Conservation (phyloP, 306 rosid genomes). For the Cucumis melo region DNA sequence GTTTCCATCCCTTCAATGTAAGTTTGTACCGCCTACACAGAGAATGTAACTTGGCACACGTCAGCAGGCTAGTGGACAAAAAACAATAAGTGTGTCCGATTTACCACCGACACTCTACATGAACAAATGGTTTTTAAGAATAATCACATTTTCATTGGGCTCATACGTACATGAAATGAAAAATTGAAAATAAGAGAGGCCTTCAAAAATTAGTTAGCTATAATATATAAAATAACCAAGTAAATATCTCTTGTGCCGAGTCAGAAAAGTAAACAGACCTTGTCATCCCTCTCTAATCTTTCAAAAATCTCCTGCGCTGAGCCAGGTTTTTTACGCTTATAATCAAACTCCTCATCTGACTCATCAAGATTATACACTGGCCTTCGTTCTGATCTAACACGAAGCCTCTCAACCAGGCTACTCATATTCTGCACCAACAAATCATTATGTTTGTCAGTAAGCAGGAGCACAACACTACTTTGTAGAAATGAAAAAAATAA, state of each 20-base stretch:
- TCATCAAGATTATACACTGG: constrained; percentile 81
- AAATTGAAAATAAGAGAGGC: neutral
- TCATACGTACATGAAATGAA: neutral
- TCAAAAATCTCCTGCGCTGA: constrained; percentile 45
- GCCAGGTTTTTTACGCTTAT: constrained; percentile 44
- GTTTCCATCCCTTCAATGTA: neutral
- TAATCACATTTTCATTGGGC: neutral
- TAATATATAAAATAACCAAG: neutral
- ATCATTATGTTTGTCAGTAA: neutral
- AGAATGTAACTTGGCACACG: neutral
- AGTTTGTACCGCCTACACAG: neutral
- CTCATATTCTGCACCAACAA: constrained; percentile 53
- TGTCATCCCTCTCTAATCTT: constrained; percentile 69
- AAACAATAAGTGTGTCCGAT: neutral
- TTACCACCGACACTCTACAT: neutral
- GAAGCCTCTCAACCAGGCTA: constrained; percentile 98
- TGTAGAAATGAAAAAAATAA: neutral
- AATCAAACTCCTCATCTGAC: constrained; percentile 82
- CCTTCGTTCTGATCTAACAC: constrained; percentile 86
- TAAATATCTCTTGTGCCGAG: neutral
- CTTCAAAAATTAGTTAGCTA: neutral
- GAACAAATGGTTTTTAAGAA: neutral
- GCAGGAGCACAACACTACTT: too few relatives aligned
- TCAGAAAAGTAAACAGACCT: constrained; percentile 30
- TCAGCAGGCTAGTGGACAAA: neutral